Percentiles rank a stretch among this genome's conserved stretches.
Evolutionary conservation across 2,329 filamentous ascomycete genomes (phyloP).

Genomic region (Aureobasidium sp.): DNA sequence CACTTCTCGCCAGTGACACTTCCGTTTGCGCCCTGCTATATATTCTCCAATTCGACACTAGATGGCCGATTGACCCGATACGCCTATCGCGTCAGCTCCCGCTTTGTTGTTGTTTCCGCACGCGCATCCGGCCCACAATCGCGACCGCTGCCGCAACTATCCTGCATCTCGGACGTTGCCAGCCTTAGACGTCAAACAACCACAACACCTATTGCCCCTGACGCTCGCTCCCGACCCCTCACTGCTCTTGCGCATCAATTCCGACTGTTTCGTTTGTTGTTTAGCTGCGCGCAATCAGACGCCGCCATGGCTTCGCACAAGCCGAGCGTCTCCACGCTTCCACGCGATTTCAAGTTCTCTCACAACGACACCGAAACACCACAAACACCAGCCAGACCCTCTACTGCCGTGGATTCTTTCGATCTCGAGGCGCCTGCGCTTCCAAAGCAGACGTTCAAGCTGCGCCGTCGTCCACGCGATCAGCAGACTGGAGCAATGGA

Average conservation of each 20-base stretch:
- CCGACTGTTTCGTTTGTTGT: slow-evolving; percentile 12
- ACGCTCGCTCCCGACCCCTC: slow-evolving; percentile 5
- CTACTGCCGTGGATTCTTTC: slow-evolving; percentile 14
- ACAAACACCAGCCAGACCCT: slow-evolving; percentile 32
- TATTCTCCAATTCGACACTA: neutral
- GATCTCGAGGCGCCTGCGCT: slow-evolving; percentile 34
- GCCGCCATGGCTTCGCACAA: slow-evolving; percentile 8
- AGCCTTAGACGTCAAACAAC: slow-evolving; percentile 5
- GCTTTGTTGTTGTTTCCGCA: slow-evolving; percentile 11
- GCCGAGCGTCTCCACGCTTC: slow-evolving; percentile 35
- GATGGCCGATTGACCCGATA: slow-evolving; percentile 7
- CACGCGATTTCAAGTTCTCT: slow-evolving; percentile 44
- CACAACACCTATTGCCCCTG: neutral
- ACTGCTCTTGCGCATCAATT: neutral
- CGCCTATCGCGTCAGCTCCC: slow-evolving; percentile 7
- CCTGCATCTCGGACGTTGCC: slow-evolving; percentile 8
- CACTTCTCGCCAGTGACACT: neutral
- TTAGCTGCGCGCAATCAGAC: slow-evolving; percentile 2
- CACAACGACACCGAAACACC: slow-evolving; percentile 40
- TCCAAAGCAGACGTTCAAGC: slow-evolving; percentile 41
- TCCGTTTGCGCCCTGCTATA: neutral
- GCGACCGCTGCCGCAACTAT: slow-evolving; percentile 6
- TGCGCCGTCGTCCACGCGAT: slow-evolving; percentile 39
- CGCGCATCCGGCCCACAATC: slow-evolving; percentile 3
- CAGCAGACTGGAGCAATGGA: slow-evolving; percentile 22